These are phyloP conservation scores for Penicillium sp. DNA, from an alignment of 2,329 filamentous ascomycete genomes.

Conservation along the genomic window DNA sequence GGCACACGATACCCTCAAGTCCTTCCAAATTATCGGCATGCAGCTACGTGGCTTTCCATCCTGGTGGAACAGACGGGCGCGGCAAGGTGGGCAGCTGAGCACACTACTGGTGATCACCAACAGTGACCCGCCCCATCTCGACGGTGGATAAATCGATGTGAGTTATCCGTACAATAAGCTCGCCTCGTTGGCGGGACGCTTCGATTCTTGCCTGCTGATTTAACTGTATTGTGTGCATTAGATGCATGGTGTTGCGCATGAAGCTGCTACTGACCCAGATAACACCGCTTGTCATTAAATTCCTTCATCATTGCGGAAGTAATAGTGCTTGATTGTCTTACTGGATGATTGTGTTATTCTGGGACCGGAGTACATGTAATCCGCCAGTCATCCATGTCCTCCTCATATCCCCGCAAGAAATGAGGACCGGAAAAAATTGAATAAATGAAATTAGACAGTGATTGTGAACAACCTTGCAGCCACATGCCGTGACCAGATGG, in stretches of 20 bases:
- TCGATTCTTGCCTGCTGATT: conserved; percentile 14
- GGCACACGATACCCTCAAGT: conserved; percentile 24
- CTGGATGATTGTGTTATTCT: background rate
- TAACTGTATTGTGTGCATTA: conserved; percentile 17
- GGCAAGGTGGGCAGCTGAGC: conserved; percentile 31
- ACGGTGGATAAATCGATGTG: conserved; percentile 7
- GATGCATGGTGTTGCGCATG: conserved; percentile 20
- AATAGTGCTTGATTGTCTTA: background rate
- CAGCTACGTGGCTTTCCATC: conserved; percentile 31
- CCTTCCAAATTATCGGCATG: conserved; percentile 19
- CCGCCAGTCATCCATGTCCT: background rate
- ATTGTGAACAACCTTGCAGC: conserved; percentile 21
- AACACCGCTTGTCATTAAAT: background rate
- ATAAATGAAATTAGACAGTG: conserved; percentile 1
- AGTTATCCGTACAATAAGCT: conserved; percentile 14
- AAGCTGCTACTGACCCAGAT: conserved; percentile 7
- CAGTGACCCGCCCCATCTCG: conserved; percentile 13
- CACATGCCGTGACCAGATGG: conserved; percentile 12
- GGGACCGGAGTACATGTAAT: background rate
- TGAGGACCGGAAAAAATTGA: background rate
- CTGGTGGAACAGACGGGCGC: conserved; percentile 28
- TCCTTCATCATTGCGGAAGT: background rate
- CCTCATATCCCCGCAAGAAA: background rate
- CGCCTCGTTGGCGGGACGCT: conserved; percentile 8
- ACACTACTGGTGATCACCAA: conserved; percentile 15